Base-by-base conservation (phyloP, 352 stramenopile genomes). In the Phytopythium mirpurense region DNA sequence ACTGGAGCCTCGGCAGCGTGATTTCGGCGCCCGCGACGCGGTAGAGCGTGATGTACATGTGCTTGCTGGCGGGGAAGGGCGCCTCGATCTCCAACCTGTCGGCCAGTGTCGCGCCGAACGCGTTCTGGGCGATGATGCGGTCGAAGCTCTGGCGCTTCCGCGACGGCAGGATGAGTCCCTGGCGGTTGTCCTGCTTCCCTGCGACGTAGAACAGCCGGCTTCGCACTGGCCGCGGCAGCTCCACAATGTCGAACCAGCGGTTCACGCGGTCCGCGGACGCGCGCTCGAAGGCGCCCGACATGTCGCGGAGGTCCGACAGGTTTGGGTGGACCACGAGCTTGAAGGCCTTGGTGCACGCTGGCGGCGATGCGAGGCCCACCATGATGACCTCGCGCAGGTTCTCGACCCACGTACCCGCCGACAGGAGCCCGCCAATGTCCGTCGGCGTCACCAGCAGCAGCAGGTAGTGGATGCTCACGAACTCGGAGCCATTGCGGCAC, bases 401-500 rank as follows among this genome's bases (percentile, higher is more conserved):
- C 27, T 74, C 62, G 38, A 74, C 41, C 62, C 59, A 70, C 16
- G 54, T 60, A 4, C 66, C 62, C 0, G 62, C 59, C 2, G 66
- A 61, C 19, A 74, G 47, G 3, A 68, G 53, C 5, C 66, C 66
- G 7, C 58, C 62, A 19, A 74, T 68, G 51, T 70, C 66, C 11
- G 62, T 57, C 9, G 66, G 62, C 8, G 66, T 70, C 34, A 60
- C 59, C 18, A 74, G 31, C 12, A 63, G 42, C 27, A 63, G 52
- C 15, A 74, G 36, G 19, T 68, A 74, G 34, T 74, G 66, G 5
- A 74, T 34, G 10, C 54, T 65, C 14, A 74, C 55, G 38, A 68
- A 74, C 42, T 70, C 66, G 23, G 56, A 64, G 9, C 56, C 62
- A 47, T 74, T 74, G 14, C 62, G 66, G 31, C 66, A 74, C 1